Evolutionary conservation across 2,329 filamentous ascomycete genomes (phyloP).

Genomic region (Fusarium sp.): DNA sequence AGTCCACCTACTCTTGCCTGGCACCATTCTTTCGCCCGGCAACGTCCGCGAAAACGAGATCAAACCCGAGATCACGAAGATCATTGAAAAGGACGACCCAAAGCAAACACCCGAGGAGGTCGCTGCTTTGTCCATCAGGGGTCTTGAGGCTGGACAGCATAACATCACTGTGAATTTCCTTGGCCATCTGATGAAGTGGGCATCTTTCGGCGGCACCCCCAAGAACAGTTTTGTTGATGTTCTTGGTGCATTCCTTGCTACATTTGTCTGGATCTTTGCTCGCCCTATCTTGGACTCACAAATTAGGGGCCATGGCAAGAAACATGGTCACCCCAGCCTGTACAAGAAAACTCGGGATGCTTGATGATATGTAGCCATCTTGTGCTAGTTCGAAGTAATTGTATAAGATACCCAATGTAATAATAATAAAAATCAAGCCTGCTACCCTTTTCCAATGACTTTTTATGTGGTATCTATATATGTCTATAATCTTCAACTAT

Average conservation of each 20-base stretch:
- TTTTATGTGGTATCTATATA: constrained; percentile 36
- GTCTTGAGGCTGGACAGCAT: constrained; percentile 83
- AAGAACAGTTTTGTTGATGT: constrained; percentile 71
- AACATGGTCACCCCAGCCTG: constrained; percentile 67
- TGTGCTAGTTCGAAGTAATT: neutral
- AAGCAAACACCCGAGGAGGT: constrained; percentile 82
- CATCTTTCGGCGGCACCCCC: constrained; percentile 63
- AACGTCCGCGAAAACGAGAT: constrained; percentile 78
- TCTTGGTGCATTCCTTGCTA: constrained; percentile 63
- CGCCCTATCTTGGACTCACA: constrained; percentile 67
- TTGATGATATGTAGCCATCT: neutral
- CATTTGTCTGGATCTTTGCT: constrained; percentile 69
- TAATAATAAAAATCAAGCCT: constrained; percentile 24
- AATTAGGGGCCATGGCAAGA: constrained; percentile 66
- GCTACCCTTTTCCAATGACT: constrained; percentile 16
- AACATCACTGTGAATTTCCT: constrained; percentile 81
- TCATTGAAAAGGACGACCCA: constrained; percentile 85
- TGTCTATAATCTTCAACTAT: constrained; percentile 46
- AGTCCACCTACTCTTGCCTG: constrained; percentile 85
- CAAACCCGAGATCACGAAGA: constrained; percentile 83
- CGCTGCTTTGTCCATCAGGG: constrained; percentile 74
- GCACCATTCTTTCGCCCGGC: constrained; percentile 82
- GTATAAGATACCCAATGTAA: constrained; percentile 36
- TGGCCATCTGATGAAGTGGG: constrained; percentile 76
- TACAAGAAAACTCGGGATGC: constrained; percentile 50